Base-by-base conservation (phyloP, 2,329 filamentous ascomycete species). In the Ophiocordyceps camponoti-leonardi region DNA sequence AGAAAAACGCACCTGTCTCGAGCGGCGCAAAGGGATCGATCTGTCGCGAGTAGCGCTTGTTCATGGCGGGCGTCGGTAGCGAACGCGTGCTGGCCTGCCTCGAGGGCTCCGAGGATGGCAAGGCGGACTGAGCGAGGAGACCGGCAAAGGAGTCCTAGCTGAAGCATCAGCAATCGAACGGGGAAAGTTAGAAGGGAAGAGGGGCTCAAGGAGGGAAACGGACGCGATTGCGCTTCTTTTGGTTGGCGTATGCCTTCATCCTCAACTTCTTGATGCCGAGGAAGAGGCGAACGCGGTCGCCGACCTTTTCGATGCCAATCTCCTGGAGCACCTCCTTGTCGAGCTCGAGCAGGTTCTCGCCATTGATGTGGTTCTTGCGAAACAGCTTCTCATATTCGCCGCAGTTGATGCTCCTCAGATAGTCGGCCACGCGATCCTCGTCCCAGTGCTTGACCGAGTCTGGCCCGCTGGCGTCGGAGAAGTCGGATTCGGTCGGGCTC, bases 251-350 rank as follows among this genome's bases (percentile, higher is more conserved):
- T 6, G 82, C 77, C 61, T 79, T 85, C 46, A 81, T 86, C 51
- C 85, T 72, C 47, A 92, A 69, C 61, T 86, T 84, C 67, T 90
- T 90, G 58, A 90, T 87, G 52, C 81, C 81, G 50, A 88, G 73
- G 56, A 86, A 88, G 49, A 98, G 81, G 50, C 90, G 84, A 33
- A 98, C 90, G 45, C 92, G 81, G 62, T 98, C 92, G 51, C 92
- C 92, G 52, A 98, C 85, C 65, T 96, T 98, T 54, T 94, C 93
- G 54, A 98, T 90, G 41, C 92, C 92, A 78, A 98, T 94, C 62
- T 98, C 92, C 63, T 94, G 93, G 51, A 98, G 72, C 39, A 94
- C 86, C 46, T 87, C 82, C 69, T 94, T 93, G 64, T 98, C 92
- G 72, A 95, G 90, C 65, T 98, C 92, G 54, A 98, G 73, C 41